Base-by-base conservation (phyloP, 2,329 filamentous ascomycete genomes). In the Xylogone sp. region DNA sequence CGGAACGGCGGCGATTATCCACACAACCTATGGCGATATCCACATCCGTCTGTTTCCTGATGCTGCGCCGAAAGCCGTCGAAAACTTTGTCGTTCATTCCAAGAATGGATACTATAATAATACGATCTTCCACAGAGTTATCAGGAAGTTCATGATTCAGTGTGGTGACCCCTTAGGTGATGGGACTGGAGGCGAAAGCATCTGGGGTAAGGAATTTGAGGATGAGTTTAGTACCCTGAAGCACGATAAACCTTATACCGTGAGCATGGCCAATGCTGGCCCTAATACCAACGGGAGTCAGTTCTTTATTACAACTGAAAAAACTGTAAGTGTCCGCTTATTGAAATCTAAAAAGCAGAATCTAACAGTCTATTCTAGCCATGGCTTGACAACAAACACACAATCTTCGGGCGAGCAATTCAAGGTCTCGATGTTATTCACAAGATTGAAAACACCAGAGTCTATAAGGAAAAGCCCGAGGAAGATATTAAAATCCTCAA, bases 271-370 rank as follows among this genome's bases (percentile, higher is more conserved):
- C 12, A 99, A 99, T 68, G 93, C 94, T 0, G 94, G 94, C 0
- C 90, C 91, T 0, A 91, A 93, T 63, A 97, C 92, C 31, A 99
- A 99, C 67, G 94, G 88, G 13, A 94, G 88, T 64, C 94, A 99
- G 68, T 99, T 99, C 68, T 99, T 99, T 64, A 96, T 99, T 59
- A 99, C 94, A 0, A 97, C 93, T 0, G 95, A 97, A 71, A 96
- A 96, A 74, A 91, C 94, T 59, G 85, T 87, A 74, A 74, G 83
- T 78, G 27, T 44, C 27, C 39, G 22, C 3, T 21, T 24, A 6
- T 13, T n/a, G 18, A 45, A 22, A 46, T 34, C 22, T 49, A 43
- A 31, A 43, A 21, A 42, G 9, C 22, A 51, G 54, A 55, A 42
- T 22, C 55, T 62, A 51, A 61, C 39, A 8, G 8, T 4, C 24